Percentiles rank a stretch among this genome's conserved stretches.
Evolutionary conservation across 495 filamentous ascomycete genomes (phyloP).

Genomic region (Poronia punctata): DNA sequence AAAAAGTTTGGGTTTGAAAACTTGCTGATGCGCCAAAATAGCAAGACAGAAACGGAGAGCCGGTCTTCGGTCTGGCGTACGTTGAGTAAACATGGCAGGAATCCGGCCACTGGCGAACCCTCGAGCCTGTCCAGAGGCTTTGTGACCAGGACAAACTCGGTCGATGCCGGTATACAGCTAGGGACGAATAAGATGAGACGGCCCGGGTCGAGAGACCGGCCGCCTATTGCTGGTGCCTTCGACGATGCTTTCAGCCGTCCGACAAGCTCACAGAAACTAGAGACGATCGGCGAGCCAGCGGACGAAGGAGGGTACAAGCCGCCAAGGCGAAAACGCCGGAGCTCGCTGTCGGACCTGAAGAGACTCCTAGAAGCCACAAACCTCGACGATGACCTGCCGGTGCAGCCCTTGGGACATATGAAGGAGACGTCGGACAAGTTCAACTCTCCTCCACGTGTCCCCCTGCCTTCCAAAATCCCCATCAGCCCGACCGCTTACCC

Average conservation of each 20-base stretch:
- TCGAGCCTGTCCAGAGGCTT: slow-evolving; percentile 55
- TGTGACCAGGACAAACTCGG: slow-evolving; percentile 71
- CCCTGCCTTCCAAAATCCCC: slow-evolving; percentile 38
- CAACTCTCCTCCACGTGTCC: slow-evolving; percentile 33
- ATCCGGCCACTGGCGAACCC: slow-evolving; percentile 46
- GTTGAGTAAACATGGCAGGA: slow-evolving; percentile 72
- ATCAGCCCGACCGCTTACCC: slow-evolving; percentile 30
- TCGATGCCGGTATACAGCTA: slow-evolving; percentile 57
- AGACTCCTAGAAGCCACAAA: slow-evolving; percentile 44
- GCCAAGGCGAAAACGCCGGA: slow-evolving; percentile 73
- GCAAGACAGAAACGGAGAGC: slow-evolving; percentile 60
- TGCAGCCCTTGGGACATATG: slow-evolving; percentile 42
- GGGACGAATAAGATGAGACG: slow-evolving; percentile 44
- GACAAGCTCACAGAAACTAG: slow-evolving; percentile 37
- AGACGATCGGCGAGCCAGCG: slow-evolving; percentile 46
- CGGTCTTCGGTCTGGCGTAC: slow-evolving; percentile 77
- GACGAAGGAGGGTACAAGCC: slow-evolving; percentile 34
- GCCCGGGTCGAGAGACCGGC: slow-evolving; percentile 61
- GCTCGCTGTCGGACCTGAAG: slow-evolving; percentile 85
- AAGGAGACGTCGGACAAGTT: slow-evolving; percentile 54
- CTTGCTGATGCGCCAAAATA: slow-evolving; percentile 63
- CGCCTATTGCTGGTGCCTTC: slow-evolving; percentile 55
- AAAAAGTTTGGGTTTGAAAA: slow-evolving; percentile 74
- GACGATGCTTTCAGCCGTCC: slow-evolving; percentile 42
- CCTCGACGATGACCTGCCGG: slow-evolving; percentile 32